These are phyloP conservation scores for Wilhelminamyces savonicus DNA, from an alignment of 805 yeast genomes.

Conservation along the genomic window DNA sequence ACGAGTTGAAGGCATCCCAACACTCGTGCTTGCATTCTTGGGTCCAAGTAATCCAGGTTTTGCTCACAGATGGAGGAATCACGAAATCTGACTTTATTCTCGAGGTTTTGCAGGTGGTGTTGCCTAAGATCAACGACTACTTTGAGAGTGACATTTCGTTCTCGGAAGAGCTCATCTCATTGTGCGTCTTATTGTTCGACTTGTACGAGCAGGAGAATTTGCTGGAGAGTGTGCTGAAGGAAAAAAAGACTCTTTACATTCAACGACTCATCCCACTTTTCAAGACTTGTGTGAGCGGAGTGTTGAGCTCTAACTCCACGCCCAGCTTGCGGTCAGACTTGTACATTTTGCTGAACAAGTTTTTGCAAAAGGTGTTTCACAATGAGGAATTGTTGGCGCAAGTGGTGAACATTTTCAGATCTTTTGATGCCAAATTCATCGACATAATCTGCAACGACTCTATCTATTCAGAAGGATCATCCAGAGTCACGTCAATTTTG, in stretches of 20 bases:
- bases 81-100: conserved; percentile 51
- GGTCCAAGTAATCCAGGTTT: conserved; percentile 72
- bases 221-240: conserved; percentile 14
- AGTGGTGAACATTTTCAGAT: conserved; percentile 47
- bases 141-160: conserved; percentile 58
- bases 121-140: conserved; percentile 74
- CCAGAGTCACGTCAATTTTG: conserved; percentile 70
- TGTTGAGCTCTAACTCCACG: conserved; percentile 63
- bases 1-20: conserved; percentile 46
- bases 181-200: conserved; percentile 66
- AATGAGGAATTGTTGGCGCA: conserved; percentile 39
- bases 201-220: conserved; percentile 42
- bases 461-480: conserved; percentile 68
- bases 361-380: conserved; percentile 44
- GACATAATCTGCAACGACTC: conserved; percentile 72
- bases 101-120: conserved; percentile 67
- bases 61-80: conserved; percentile 48
- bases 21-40: conserved; percentile 69
- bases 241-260: conserved; percentile 19
- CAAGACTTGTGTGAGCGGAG: conserved; percentile 67
- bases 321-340: conserved; percentile 69
- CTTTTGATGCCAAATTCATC: conserved; percentile 54
- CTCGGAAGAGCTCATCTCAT: conserved; percentile 71
- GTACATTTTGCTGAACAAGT: conserved; percentile 66
- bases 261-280: conserved; percentile 64